A percentile compares a stretch with the other conserved stretches of the same genome.
These are phyloP conservation scores for Wallemia hederae DNA, from an alignment of 1,284 basidiomycete genomes.

Conservation along the genomic window DNA sequence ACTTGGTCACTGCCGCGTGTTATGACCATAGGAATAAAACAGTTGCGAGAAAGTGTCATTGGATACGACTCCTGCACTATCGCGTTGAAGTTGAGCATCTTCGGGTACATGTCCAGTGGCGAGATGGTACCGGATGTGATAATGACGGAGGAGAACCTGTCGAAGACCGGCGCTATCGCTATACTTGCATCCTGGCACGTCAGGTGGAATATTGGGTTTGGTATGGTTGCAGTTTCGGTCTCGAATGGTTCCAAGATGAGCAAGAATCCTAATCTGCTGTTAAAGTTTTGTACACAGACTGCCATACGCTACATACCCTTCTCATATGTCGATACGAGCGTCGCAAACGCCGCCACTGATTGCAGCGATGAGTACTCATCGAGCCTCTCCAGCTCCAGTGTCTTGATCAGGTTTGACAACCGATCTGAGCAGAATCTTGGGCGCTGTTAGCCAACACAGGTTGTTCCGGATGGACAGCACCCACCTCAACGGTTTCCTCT, in stretches of 20 bases:
- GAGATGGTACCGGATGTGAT: slow-evolving; percentile 98
- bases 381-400: slow-evolving; percentile 60
- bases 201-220: slow-evolving; percentile 96
- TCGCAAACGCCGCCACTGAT: slow-evolving; percentile 88
- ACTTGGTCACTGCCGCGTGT: slow-evolving; percentile 96
- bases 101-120: slow-evolving; percentile 97
- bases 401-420: slow-evolving; percentile 72
- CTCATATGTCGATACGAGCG: slow-evolving; percentile 90
- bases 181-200: slow-evolving; percentile 88
- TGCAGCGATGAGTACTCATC: slow-evolving; percentile 80
- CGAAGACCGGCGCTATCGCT: slow-evolving; percentile 92
- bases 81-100: slow-evolving; percentile 95
- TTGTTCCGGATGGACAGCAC: slow-evolving; percentile 8
- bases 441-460: slow-evolving; percentile 5
- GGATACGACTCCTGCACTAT: slow-evolving; percentile 91
- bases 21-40: slow-evolving; percentile 93
- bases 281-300: neutral
- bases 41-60: slow-evolving; percentile 90
- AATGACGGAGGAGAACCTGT: slow-evolving; percentile 90
- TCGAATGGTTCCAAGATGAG: slow-evolving; percentile 96
- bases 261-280: slow-evolving; percentile 39
- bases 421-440: slow-evolving; percentile 82
- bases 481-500: slow-evolving; percentile 69
- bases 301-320: slow-evolving; percentile 29
- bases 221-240: slow-evolving; percentile 92